Evolutionary conservation across 257 asterid genomes (phyloP).

Genomic region (Scutellaria baicalensis): DNA sequence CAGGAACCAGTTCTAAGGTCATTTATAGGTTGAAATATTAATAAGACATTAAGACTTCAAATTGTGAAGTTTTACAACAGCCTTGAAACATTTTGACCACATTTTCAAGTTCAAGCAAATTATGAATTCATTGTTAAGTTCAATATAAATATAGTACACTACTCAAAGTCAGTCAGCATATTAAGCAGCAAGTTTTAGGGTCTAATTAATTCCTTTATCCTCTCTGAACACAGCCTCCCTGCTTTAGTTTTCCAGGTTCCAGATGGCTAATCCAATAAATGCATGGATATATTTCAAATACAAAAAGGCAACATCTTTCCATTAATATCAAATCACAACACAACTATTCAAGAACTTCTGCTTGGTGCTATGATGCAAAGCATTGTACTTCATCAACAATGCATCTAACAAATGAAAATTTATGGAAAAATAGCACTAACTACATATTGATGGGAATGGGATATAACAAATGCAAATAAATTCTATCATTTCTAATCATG

Average conservation of each 20-base stretch:
- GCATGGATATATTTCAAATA: neutral
- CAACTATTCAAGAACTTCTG: no score
- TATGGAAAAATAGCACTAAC: neutral
- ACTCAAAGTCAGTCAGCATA: neutral
- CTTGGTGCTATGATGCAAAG: no score
- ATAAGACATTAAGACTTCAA: no score
- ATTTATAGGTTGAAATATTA: no score
- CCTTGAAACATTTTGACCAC: neutral
- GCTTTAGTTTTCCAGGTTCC: neutral
- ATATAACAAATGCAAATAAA: neutral
- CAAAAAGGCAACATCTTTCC: no score
- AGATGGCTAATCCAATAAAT: neutral
- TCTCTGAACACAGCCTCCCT: neutral
- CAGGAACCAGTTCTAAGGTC: no score
- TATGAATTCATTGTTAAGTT: neutral
- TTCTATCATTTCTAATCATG: neutral
- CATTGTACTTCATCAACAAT: no score
- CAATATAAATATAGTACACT: neutral
- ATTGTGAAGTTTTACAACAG: no score
- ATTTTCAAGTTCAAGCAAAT: neutral
- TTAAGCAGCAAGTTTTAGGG: neutral
- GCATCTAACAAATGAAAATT: neutral
- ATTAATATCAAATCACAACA: no score
- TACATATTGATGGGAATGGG: neutral
- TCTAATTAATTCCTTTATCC: neutral